Base-by-base conservation (phyloP, 306 rosid species). In the Gynostemma pentaphyllum region DNA sequence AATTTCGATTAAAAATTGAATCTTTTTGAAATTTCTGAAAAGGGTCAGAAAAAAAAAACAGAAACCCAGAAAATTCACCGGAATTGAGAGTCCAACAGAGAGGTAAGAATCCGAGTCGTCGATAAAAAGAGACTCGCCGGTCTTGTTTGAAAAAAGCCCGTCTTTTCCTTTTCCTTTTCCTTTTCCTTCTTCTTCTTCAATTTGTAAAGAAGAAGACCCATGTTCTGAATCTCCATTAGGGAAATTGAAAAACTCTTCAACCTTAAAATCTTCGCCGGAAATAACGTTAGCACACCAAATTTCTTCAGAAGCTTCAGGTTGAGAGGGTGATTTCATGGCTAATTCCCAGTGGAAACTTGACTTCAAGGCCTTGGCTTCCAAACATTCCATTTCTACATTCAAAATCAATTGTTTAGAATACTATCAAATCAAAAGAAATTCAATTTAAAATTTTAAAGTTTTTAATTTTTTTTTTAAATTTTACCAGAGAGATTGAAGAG, bases 231-330 rank as follows among this genome's bases (percentile, higher is more conserved):
- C 85, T 13, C 72, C 86, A 71, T 83, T 71, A 2, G 94, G 82
- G 39, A 91, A 80, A 76, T 91, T 81, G 0, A 91, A 76, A 27
- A 87, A 78, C 81, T 91, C 96, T 24, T 91, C 96, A 1, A 91
- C 83, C 5, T 78, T 78, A 71, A 90, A 87, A 66, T 91, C 97
- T 2, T 87, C 97, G 44, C 75, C 72, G 12, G 80, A 70, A 27
- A 72, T 84, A 13, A 70, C 83, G 55, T 72, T 67, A 59, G 69
- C 67, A 51, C 68, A 37, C 47, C 51, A 70, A 41, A 59, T 11
- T 2, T 91, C 97, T 9, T 87, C 87, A 0, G 73, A 21, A 1
- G 62, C 27, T 8, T 54, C 67, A 36, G 78, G 87, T 62, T 72
- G 87, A 27, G 75, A 36, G 66, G 75, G n/a, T n/a, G n/a, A 19